A percentile compares a stretch with the other conserved stretches of the same genome.
Evolutionary conservation across 345 rosid species (phyloP).

Genomic region (Salix arbutifolia): DNA sequence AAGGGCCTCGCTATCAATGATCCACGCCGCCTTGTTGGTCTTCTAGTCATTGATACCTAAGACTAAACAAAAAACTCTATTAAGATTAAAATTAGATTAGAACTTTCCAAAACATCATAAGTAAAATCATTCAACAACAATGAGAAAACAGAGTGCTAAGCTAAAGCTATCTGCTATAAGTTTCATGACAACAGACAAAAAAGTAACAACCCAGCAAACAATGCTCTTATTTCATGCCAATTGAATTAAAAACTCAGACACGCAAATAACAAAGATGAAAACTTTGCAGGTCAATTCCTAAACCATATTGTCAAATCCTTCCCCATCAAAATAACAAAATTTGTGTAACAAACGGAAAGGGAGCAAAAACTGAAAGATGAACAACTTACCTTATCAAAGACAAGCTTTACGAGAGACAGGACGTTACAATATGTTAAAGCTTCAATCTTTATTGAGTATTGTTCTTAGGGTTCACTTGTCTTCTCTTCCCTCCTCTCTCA

Average conservation of each 20-base stretch:
- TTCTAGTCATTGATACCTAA: slow-evolving; percentile 14
- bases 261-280: neutral
- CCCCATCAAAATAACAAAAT: neutral
- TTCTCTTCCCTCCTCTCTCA: neutral
- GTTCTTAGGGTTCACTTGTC: neutral
- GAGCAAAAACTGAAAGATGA: neutral
- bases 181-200: neutral
- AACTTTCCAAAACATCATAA: neutral
- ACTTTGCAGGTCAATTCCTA: neutral
- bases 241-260: neutral
- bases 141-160: neutral
- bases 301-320: neutral
- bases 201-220: neutral
- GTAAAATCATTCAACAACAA: neutral
- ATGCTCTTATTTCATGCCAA: neutral
- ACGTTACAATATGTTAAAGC: neutral
- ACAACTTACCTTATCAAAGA: neutral
- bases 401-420: neutral
- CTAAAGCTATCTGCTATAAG: neutral
- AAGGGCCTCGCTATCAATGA: slow-evolving; percentile 38
- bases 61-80: neutral
- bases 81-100: neutral
- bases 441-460: neutral
- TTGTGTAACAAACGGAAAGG: neutral
- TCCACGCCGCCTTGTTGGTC: slow-evolving; percentile 34